A percentile compares a stretch with the other conserved stretches of the same genome.
phyloP scores from a whole-genome alignment of 129 eudicot genomes.

The Lactuca saligna region DNA sequence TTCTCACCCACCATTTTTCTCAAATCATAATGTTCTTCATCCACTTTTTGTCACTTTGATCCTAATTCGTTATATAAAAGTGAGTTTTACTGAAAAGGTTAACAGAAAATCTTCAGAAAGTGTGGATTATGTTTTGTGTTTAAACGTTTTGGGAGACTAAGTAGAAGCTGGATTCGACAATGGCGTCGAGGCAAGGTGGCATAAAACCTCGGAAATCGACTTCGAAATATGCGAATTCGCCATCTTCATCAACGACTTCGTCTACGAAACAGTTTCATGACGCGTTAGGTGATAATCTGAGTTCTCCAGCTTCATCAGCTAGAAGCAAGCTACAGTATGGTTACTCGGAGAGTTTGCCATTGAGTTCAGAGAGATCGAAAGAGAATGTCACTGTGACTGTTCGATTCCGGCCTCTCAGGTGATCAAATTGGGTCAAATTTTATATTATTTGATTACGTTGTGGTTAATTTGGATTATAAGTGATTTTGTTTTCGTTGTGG shows the following conservation, averaged over 20 bases:
- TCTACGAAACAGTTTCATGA: slow-evolving; percentile 65
- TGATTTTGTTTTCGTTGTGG: slow-evolving; percentile 14
- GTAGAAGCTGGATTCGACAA: slow-evolving; percentile 21
- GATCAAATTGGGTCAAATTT: slow-evolving; percentile 10
- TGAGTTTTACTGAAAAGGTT: slow-evolving; percentile 3
- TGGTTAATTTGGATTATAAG: slow-evolving; percentile 3
- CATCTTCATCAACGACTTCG: slow-evolving; percentile 60
- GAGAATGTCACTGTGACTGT: slow-evolving; percentile 98
- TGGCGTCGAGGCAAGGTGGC: slow-evolving; percentile 60
- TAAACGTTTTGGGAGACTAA: slow-evolving; percentile 4
- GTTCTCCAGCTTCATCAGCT: slow-evolving; percentile 69
- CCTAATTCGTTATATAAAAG: slow-evolving; percentile 4
- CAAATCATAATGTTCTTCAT: slow-evolving; percentile 33
- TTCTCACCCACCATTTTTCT: slow-evolving; percentile 18
- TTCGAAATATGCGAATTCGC: slow-evolving; percentile 43
- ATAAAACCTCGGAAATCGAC: slow-evolving; percentile 38
- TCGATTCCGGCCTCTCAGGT: slow-evolving; percentile 98
- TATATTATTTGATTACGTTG: neutral
- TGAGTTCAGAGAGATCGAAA: slow-evolving; percentile 63
- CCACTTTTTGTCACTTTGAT: slow-evolving; percentile 23
- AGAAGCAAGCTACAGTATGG: slow-evolving; percentile 55
- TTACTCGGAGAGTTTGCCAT: slow-evolving; percentile 48
- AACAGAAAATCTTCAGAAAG: neutral
- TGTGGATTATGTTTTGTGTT: slow-evolving; percentile 14
- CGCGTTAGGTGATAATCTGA: slow-evolving; percentile 47